These are phyloP conservation scores for Sclerotinia spermophila DNA, from an alignment of 2,329 filamentous ascomycete species.

Conservation along the genomic window DNA sequence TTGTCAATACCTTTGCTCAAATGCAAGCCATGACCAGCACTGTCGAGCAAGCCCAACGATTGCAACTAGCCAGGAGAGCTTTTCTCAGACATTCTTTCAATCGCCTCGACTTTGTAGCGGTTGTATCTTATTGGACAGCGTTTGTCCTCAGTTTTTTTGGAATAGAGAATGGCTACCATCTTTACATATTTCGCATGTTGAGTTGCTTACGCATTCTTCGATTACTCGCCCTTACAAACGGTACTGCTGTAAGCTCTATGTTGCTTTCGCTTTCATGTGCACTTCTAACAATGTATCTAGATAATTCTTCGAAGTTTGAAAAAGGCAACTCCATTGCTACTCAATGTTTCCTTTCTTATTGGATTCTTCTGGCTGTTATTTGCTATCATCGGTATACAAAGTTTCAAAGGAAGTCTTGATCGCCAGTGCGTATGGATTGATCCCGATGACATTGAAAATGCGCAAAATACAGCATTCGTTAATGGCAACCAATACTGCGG, in stretches of 20 bases:
- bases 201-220: conserved; percentile 91
- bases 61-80: conserved; percentile 82
- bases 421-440: conserved; percentile 78
- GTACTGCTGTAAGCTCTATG: conserved; percentile 68
- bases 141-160: conserved; percentile 70
- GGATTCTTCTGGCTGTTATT: conserved; percentile 98
- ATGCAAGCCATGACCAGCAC: conserved; percentile 55
- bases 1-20: conserved; percentile 46
- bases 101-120: conserved; percentile 87
- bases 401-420: conserved; percentile 80
- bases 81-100: conserved; percentile 96
- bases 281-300: conserved; percentile 40
- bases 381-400: conserved; percentile 94
- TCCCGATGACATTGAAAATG: conserved; percentile 52
- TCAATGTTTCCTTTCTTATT: conserved; percentile 91
- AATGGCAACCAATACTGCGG: conserved; percentile 78
- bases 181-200: conserved; percentile 94
- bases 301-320: conserved; percentile 94
- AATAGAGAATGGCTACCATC: conserved; percentile 63
- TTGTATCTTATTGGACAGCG: conserved; percentile 92
- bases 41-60: conserved; percentile 73
- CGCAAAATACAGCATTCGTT: conserved; percentile 50
- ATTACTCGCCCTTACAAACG: conserved; percentile 86
- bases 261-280: background rate
- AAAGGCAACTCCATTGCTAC: conserved; percentile 84